These are phyloP conservation scores for Collybiopsis confluens DNA, from an alignment of 768 basidiomycete genomes.

Conservation along the genomic window DNA sequence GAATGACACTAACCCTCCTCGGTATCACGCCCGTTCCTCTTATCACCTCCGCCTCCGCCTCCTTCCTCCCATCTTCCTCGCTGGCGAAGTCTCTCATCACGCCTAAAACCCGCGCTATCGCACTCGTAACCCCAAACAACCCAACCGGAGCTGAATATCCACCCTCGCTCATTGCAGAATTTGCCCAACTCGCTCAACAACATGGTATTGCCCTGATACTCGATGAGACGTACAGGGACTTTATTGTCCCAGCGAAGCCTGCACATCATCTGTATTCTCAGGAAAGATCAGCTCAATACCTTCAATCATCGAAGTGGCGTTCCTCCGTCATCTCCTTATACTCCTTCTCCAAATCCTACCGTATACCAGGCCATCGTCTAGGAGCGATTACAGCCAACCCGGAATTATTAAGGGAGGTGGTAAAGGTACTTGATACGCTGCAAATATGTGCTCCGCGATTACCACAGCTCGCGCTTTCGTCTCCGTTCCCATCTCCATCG, in stretches of 20 bases:
- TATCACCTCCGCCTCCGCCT: constrained; percentile 41
- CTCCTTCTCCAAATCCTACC: constrained; percentile 80
- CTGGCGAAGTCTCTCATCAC: constrained; percentile 52
- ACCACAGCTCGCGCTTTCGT: constrained; percentile 58
- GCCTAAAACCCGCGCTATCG: constrained; percentile 59
- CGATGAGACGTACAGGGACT: constrained; percentile 91
- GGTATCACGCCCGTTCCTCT: constrained; percentile 57
- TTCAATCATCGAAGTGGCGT: constrained; percentile 42
- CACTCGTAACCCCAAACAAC: constrained; percentile 76
- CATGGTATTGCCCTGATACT: constrained; percentile 62
- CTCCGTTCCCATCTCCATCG: neutral
- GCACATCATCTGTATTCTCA: too few species aligned
- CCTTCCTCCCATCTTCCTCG: constrained; percentile 57
- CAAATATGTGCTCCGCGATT: constrained; percentile 79
- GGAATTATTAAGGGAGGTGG: constrained; percentile 38
- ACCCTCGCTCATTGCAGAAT: constrained; percentile 49
- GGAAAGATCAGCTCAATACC: too few species aligned
- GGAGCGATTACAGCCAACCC: constrained; percentile 68
- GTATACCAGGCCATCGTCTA: constrained; percentile 78
- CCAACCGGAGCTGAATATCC: constrained; percentile 74
- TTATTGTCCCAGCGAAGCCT: constrained; percentile 38
- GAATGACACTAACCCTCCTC: constrained; percentile 66
- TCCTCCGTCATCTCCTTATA: constrained; percentile 62
- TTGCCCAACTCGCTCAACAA: constrained; percentile 53
- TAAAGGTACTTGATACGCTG: constrained; percentile 67